Percentiles rank a stretch among this genome's conserved stretches.
Conservation (phyloP, 139 green algal species). For the Chlorella vulgaris region DNA sequence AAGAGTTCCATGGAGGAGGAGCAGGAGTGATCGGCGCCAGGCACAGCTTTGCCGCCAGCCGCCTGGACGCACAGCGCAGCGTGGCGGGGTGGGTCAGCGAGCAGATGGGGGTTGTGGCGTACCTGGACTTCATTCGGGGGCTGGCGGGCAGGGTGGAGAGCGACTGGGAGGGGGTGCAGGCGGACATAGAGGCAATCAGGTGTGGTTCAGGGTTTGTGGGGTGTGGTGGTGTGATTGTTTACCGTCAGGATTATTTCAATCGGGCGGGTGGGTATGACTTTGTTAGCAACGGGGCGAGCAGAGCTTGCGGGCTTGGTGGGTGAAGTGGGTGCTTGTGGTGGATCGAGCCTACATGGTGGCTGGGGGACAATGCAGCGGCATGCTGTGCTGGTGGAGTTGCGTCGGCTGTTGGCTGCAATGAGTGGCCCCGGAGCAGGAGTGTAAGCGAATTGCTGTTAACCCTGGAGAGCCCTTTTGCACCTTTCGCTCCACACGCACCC, state of each 20-base stretch:
- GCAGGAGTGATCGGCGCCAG: conserved; percentile 75
- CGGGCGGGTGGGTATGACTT: background rate
- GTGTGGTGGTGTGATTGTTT: background rate
- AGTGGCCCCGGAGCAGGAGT: too few species aligned
- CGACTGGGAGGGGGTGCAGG: conserved; percentile 84
- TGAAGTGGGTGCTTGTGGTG: too few species aligned
- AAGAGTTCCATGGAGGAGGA: conserved; percentile 89
- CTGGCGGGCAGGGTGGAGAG: conserved; percentile 86
- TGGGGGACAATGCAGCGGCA: too few species aligned
- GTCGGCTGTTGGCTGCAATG: too few species aligned
- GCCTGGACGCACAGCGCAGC: conserved; percentile 86
- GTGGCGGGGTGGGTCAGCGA: conserved; percentile 85
- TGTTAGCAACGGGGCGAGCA: too few species aligned
- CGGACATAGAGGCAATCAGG: conserved; percentile 73
- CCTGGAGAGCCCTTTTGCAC: background rate
- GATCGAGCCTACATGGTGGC: too few species aligned
- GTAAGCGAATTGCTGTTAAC: too few species aligned
- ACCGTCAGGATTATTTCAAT: too few species aligned
- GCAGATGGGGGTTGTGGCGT: conserved; percentile 87
- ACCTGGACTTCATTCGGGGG: conserved; percentile 88
- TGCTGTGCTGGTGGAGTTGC: too few species aligned
- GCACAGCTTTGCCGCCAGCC: conserved; percentile 82
- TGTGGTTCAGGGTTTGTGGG: background rate
- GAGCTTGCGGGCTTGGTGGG: too few species aligned
- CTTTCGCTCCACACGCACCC: too few species aligned